Conservation (phyloP, 148 eudicot species). For the Mesembryanthemum crystallinum region DNA sequence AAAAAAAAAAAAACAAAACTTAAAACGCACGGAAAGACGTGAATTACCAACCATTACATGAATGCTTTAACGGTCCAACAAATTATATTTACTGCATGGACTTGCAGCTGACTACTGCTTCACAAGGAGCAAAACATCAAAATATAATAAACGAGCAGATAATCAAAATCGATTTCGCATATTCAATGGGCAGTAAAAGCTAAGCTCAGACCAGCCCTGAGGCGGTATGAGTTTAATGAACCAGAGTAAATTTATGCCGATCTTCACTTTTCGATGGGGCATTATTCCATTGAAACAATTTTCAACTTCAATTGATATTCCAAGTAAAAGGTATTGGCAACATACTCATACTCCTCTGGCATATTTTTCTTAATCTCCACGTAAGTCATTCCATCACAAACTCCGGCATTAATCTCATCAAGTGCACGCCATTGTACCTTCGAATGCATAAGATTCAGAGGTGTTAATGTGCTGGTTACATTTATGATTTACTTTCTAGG, state of each 20-base stretch:
- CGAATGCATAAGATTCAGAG: constrained; percentile 8
- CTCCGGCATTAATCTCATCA: constrained; percentile 96
- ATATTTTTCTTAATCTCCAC: constrained; percentile 90
- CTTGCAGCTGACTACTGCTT: not conserved
- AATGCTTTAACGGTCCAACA: not conserved
- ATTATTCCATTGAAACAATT: not conserved
- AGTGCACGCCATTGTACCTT: constrained; percentile 99
- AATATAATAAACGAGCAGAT: not conserved
- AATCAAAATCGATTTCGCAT: too few species aligned
- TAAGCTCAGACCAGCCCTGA: too few species aligned
- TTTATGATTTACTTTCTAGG: not conserved
- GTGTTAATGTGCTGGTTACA: not conserved
- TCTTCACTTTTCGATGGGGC: not conserved
- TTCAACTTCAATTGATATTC: not conserved
- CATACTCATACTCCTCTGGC: constrained; percentile 95
- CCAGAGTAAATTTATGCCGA: not conserved
- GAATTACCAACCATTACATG: too few species aligned
- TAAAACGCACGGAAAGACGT: not conserved
- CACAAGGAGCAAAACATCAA: too few species aligned
- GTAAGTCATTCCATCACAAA: constrained; percentile 97
- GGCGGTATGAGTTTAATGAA: not conserved
- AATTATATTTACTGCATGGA: not conserved
- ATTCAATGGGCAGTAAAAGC: too few species aligned
- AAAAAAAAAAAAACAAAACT: not conserved
- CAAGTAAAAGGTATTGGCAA: constrained; percentile 19